These are phyloP conservation scores for Penicillium bovifimosum DNA, from an alignment of 495 filamentous ascomycete species.

Conservation along the genomic window DNA sequence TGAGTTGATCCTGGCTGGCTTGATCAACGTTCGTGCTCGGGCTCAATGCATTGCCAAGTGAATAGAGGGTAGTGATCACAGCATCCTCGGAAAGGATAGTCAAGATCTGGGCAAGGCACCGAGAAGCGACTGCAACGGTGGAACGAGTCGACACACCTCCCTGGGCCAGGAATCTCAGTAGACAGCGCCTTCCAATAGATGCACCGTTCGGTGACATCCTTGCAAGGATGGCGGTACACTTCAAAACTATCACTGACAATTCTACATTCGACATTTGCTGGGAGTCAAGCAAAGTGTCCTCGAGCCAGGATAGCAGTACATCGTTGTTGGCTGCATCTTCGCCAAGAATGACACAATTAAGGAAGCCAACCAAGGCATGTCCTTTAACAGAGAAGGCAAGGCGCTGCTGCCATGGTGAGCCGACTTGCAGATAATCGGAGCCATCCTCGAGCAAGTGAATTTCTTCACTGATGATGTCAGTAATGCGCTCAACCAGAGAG, in stretches of 20 bases:
- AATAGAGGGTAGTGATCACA: conserved; percentile 90
- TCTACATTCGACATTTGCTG: conserved; percentile 73
- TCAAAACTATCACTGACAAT: conserved; percentile 69
- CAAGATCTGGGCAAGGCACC: conserved; percentile 73
- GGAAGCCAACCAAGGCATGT: conserved; percentile 70
- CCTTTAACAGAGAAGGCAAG: conserved; percentile 84
- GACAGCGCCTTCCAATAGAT: conserved; percentile 68
- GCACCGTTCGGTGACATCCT: conserved; percentile 66
- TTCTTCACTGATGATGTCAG: conserved; percentile 70
- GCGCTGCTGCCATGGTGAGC: conserved; percentile 79
- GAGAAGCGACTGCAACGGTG: conserved; percentile 68
- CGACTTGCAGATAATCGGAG: conserved; percentile 79
- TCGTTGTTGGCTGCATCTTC: conserved; percentile 76
- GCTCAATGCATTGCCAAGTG: conserved; percentile 85
- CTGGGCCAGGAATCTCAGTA: conserved; percentile 81
- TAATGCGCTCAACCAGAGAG: conserved; percentile 58
- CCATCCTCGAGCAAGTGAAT: conserved; percentile 83
- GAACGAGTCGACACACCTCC: conserved; percentile 54
- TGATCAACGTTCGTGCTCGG: conserved; percentile 47
- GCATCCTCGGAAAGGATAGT: conserved; percentile 82
- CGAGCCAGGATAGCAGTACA: conserved; percentile 79
- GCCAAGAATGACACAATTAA: conserved; percentile 76
- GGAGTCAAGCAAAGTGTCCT: conserved; percentile 67
- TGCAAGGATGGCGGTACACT: conserved; percentile 75
- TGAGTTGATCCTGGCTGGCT: conserved; percentile 24